Conservation (phyloP, 495 filamentous ascomycete genomes). For the Trichoderma gamsii region DNA sequence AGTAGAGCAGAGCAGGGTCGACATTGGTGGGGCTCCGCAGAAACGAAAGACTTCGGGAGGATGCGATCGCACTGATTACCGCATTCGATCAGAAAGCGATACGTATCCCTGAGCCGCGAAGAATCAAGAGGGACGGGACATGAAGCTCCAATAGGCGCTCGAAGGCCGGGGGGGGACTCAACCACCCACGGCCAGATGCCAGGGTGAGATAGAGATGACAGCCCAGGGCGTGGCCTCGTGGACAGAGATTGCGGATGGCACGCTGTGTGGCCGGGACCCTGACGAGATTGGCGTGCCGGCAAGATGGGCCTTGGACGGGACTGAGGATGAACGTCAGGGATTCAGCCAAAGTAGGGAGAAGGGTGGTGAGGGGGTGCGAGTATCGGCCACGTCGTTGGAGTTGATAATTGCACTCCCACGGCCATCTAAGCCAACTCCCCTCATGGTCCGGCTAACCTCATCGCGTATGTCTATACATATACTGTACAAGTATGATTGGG, state of each 20-base stretch:
- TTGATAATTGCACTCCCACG: background rate
- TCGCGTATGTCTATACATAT: no score
- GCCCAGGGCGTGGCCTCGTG: constrained; percentile 9
- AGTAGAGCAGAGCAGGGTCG: background rate
- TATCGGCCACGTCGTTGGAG: background rate
- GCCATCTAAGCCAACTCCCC: background rate
- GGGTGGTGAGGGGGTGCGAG: background rate
- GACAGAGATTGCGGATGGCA: constrained; percentile 13
- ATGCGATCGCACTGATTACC: constrained; percentile 11
- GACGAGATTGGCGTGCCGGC: constrained; percentile 12
- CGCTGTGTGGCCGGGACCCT: constrained; percentile 13
- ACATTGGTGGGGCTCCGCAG: background rate
- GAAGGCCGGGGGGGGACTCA: background rate
- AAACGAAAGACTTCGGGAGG: constrained; percentile 1
- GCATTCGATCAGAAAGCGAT: constrained; percentile 7
- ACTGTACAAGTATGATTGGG: no score
- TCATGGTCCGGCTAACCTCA: background rate
- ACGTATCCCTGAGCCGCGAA: constrained; percentile 7
- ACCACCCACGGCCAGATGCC: background rate
- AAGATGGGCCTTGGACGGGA: constrained; percentile 11
- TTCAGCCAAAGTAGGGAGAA: background rate
- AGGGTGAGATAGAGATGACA: constrained; percentile 3
- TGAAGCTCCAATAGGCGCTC: background rate
- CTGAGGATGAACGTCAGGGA: constrained; percentile 14
- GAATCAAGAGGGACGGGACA: constrained; percentile 1